Conservation (phyloP, 768 basidiomycete species). For the Galerina sulciceps region DNA sequence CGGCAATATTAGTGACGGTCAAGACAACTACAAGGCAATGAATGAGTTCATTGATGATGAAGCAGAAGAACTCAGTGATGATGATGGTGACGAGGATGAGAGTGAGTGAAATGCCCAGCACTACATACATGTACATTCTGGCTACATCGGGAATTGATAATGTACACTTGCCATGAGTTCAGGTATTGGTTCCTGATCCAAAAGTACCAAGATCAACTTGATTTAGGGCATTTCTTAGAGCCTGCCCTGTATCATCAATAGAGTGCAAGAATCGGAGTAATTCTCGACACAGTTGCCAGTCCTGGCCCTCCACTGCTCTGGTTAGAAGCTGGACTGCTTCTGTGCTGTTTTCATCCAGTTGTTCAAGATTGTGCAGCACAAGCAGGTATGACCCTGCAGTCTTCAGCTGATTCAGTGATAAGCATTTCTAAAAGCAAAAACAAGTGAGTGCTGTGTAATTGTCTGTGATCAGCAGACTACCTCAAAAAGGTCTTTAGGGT, state of each 20-base stretch:
- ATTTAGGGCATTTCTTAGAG: conserved; percentile 63
- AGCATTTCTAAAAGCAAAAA: conserved; percentile 60
- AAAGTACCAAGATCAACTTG: conserved; percentile 34
- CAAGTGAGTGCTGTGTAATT: background rate
- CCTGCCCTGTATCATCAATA: conserved; percentile 84
- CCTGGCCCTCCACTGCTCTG: conserved; percentile 74
- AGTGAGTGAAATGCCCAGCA: conserved; percentile 43
- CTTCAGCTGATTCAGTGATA: conserved; percentile 71
- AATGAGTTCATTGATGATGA: conserved; percentile 69
- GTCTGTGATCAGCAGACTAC: conserved; percentile 39
- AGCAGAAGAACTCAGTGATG: conserved; percentile 52
- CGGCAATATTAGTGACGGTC: conserved; percentile 54
- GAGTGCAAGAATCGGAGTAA: conserved; percentile 91
- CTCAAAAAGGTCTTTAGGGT: conserved; percentile 90
- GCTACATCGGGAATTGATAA: background rate
- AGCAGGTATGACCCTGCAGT: conserved; percentile 93
- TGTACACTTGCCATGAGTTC: background rate
- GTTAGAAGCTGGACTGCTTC: conserved; percentile 84
- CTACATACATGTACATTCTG: background rate
- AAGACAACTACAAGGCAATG: conserved; percentile 43
- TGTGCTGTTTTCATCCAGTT: conserved; percentile 75
- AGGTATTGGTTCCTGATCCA: background rate
- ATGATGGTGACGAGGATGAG: conserved; percentile 56
- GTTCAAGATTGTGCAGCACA: conserved; percentile 92
- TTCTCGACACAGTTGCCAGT: conserved; percentile 92